These are phyloP conservation scores for Erodium trifolium DNA, from an alignment of 441 rosid species.

Conservation along the genomic window DNA sequence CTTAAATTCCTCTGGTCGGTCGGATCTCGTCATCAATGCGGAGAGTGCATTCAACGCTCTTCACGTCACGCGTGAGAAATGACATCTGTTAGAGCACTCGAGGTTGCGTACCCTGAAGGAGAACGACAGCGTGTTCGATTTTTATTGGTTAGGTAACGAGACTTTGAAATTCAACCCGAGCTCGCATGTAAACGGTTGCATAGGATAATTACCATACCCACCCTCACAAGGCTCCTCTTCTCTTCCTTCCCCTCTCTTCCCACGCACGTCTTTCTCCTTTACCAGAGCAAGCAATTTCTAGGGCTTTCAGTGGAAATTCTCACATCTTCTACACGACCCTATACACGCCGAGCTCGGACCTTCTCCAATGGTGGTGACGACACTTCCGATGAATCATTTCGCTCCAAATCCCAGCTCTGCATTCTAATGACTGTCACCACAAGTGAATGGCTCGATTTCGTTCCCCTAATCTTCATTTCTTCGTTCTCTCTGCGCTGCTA, in stretches of 20 bases:
- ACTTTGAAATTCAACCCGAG: not conserved
- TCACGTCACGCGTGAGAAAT: conserved; percentile 1
- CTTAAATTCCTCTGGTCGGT: too few species aligned
- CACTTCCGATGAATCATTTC: not conserved
- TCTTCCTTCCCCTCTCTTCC: not conserved
- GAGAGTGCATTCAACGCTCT: conserved; percentile 6
- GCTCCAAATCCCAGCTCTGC: conserved; percentile 1
- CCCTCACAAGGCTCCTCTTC: not conserved
- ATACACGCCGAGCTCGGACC: not conserved
- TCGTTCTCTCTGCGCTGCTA: not conserved
- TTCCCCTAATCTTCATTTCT: not conserved
- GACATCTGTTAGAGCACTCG: not conserved
- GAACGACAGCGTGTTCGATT: not conserved
- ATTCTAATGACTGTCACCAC: not conserved
- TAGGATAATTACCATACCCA: not conserved
- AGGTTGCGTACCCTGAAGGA: not conserved
- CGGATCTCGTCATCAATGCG: not conserved
- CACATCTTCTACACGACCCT: not conserved
- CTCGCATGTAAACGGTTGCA: not conserved
- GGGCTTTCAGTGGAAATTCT: not conserved
- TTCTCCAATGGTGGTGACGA: not conserved
- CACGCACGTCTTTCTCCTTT: conserved; percentile 1
- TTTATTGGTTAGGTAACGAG: not conserved
- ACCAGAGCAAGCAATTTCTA: conserved; percentile 1
- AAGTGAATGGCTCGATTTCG: conserved; percentile 5